These are phyloP conservation scores for Plantago coronopus DNA, from an alignment of 305 asterid species.

Conservation along the genomic window DNA sequence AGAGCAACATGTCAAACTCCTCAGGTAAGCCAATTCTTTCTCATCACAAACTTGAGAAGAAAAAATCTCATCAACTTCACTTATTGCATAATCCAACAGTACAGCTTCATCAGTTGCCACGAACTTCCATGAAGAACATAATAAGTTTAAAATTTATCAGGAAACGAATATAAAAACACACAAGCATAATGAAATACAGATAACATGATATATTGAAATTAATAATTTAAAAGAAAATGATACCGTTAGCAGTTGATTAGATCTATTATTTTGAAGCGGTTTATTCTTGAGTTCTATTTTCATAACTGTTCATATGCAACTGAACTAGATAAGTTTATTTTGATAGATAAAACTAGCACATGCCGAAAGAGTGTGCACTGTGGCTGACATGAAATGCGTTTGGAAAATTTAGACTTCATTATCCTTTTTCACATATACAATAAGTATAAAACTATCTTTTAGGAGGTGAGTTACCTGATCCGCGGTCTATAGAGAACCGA, in stretches of 20 bases:
- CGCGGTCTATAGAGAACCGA: too few species aligned
- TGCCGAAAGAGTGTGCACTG: not conserved
- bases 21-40: slow-evolving; percentile 60
- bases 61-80: slow-evolving; percentile 53
- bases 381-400: not conserved
- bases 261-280: not conserved
- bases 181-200: not conserved
- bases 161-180: not conserved
- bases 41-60: slow-evolving; percentile 47
- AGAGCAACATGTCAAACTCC: slow-evolving; percentile 56
- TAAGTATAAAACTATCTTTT: too few species aligned
- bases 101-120: slow-evolving; percentile 60
- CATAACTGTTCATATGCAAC: not conserved
- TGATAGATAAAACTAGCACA: not conserved
- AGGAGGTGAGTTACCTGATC: too few species aligned
- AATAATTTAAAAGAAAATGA: too few species aligned
- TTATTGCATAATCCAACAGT: slow-evolving; percentile 63
- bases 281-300: not conserved
- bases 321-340: not conserved
- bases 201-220: not conserved
- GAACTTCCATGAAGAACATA: slow-evolving; percentile 56
- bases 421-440: too few species aligned
- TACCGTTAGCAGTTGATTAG: not conserved
- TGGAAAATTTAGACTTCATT: too few species aligned
- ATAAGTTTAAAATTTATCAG: slow-evolving; percentile 29